phyloP scores from a whole-genome alignment of 1,284 basidiomycete species.

The Rhodotorula sp. region DNA sequence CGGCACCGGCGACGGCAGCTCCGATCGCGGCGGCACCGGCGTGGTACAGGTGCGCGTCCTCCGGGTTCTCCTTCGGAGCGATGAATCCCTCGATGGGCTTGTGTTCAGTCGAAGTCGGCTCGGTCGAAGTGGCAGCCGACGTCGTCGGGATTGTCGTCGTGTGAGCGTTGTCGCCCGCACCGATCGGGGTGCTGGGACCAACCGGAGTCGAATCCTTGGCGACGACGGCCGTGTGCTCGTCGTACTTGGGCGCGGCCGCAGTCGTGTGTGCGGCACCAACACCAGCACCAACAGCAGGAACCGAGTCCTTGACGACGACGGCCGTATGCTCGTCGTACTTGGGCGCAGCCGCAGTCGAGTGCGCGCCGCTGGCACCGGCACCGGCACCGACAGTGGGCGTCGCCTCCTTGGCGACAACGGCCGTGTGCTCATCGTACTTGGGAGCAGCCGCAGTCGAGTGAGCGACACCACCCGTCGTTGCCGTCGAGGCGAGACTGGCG shows the following conservation, averaged over 20 bases:
- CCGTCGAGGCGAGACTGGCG: constrained; percentile 11
- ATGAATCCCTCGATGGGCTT: constrained; percentile 16
- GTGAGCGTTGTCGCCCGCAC: constrained; percentile 2
- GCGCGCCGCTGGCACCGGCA: background rate
- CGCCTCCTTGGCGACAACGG: constrained; percentile 16
- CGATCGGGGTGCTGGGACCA: constrained; percentile 1
- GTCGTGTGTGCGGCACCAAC: background rate
- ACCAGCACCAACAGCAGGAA: constrained; percentile 8
- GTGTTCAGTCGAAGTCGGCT: constrained; percentile 3
- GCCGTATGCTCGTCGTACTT: constrained; percentile 17
- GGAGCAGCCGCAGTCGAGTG: background rate
- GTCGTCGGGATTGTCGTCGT: background rate
- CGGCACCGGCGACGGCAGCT: constrained; percentile 22
- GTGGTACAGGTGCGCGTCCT: constrained; percentile 16
- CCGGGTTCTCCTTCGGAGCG: constrained; percentile 28
- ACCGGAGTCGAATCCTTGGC: constrained; percentile 8
- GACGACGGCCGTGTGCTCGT: constrained; percentile 13
- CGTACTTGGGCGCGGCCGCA: background rate
- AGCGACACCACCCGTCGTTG: background rate
- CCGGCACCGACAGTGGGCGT: constrained; percentile 10
- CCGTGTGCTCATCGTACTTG: constrained; percentile 16
- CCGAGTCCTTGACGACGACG: constrained; percentile 17
- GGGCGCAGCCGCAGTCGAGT: background rate
- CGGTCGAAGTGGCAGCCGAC: background rate
- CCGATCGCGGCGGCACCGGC: constrained; percentile 22